Evolutionary conservation across 192 early-diverging fungal genomes (phyloP).

Genomic region (Backusella macrospora): DNA sequence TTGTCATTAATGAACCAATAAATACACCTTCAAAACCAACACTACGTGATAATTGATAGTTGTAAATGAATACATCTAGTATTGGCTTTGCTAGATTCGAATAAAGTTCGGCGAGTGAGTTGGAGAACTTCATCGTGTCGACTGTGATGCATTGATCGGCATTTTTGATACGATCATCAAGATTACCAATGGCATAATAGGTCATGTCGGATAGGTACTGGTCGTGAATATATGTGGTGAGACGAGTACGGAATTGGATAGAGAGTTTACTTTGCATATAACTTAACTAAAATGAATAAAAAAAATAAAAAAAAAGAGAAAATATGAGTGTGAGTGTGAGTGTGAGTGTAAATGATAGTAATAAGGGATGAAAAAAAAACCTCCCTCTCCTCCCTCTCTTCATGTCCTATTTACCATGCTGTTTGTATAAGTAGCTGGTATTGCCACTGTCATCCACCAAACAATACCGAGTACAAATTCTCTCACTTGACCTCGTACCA

Average conservation of each 20-base stretch:
- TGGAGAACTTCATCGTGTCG: constrained; percentile 91
- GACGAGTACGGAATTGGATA: constrained; percentile 79
- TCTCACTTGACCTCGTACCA: constrained; percentile 72
- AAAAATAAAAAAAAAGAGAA: no score
- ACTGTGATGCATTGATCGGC: constrained; percentile 89
- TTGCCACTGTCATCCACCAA: constrained; percentile 91
- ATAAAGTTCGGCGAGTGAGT: constrained; percentile 85
- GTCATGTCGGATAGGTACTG: constrained; percentile 89
- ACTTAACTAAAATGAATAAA: constrained; percentile 54
- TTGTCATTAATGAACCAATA: constrained; percentile 77
- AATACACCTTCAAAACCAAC: constrained; percentile 88
- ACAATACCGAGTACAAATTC: constrained; percentile 85
- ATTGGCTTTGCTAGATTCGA: constrained; percentile 95
- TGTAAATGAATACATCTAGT: constrained; percentile 93
- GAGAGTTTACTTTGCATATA: constrained; percentile 78
- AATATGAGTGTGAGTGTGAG: background rate
- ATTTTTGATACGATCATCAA: constrained; percentile 92
- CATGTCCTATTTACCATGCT: constrained; percentile 65
- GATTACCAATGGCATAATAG: constrained; percentile 91
- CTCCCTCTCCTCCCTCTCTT: background rate
- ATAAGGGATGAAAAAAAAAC: constrained; percentile 7
- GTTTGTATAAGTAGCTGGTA: constrained; percentile 97
- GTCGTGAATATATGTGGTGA: constrained; percentile 87
- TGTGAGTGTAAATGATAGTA: background rate
- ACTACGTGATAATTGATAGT: constrained; percentile 77